These are phyloP conservation scores for Nicotiana attenuata DNA, from an alignment of 257 asterid species.

Conservation along the genomic window DNA sequence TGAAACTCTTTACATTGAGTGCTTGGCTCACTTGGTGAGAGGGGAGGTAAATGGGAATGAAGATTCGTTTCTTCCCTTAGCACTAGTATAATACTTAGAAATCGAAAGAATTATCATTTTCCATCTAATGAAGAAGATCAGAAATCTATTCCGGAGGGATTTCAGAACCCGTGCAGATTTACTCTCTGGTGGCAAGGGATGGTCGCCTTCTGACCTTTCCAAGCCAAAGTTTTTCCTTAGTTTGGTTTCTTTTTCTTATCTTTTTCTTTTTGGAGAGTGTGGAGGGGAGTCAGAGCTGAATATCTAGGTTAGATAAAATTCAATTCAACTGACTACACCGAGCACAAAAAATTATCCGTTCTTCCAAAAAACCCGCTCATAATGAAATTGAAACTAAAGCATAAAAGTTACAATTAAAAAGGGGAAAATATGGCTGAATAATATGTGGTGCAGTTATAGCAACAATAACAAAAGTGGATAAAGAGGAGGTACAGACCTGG, in stretches of 20 bases:
- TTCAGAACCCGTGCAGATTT: background rate
- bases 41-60: background rate
- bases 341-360: background rate
- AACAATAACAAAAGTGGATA: background rate
- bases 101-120: background rate
- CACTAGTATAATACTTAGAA: background rate
- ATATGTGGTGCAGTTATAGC: background rate
- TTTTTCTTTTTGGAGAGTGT: background rate
- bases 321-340: background rate
- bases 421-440: background rate
- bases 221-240: background rate
- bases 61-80: background rate
- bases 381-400: background rate
- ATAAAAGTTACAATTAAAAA: background rate
- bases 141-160: background rate
- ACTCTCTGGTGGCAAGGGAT: background rate
- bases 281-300: background rate
- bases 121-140: background rate
- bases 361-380: background rate
- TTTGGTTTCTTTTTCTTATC: background rate
- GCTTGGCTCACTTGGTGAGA: background rate
- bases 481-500: conserved; percentile 46
- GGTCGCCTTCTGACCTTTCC: background rate
- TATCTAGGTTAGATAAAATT: background rate
- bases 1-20: background rate